Percentiles rank a stretch among this genome's conserved stretches.
Evolutionary conservation across 129 eudicot species (phyloP).

Genomic region (Arctium lappa): DNA sequence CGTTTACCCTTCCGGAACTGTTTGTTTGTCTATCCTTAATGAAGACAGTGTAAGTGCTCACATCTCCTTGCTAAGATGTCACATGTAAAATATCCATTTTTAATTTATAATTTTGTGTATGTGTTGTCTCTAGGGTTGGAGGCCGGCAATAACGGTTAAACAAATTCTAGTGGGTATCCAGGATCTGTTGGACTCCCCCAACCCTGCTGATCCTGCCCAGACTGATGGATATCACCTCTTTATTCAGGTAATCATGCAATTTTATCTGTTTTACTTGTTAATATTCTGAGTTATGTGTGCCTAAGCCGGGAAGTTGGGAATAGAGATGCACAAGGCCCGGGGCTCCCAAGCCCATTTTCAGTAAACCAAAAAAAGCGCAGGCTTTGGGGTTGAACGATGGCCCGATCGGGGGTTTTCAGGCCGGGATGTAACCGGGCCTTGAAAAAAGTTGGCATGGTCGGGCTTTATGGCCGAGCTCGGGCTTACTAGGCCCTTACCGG

Average conservation of each 20-base stretch:
- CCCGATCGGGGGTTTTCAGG: background rate
- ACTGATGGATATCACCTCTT: slow-evolving; percentile 88
- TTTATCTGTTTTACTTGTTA: background rate
- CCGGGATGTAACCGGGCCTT: background rate
- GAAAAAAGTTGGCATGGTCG: no score
- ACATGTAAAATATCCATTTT: background rate
- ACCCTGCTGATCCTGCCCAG: slow-evolving; percentile 88
- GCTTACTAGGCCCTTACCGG: no score
- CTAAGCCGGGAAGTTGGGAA: background rate
- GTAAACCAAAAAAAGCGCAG: background rate
- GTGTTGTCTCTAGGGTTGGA: slow-evolving; percentile 60
- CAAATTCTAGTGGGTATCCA: slow-evolving; percentile 94
- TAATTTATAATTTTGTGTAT: background rate
- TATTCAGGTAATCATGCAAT: slow-evolving; percentile 56
- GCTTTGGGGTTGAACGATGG: background rate
- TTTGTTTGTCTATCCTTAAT: slow-evolving; percentile 83
- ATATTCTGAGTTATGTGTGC: background rate
- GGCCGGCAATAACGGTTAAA: slow-evolving; percentile 92
- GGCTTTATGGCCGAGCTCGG: background rate
- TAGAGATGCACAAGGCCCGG: background rate
- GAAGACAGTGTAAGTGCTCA: slow-evolving; percentile 77
- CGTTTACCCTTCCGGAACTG: slow-evolving; percentile 94
- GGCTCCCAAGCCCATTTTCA: no score
- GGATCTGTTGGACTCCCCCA: slow-evolving; percentile 85
- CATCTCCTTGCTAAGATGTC: background rate